phyloP scores from a whole-genome alignment of 2,329 filamentous ascomycete species.

The Purpureocillium takamizusanense region DNA sequence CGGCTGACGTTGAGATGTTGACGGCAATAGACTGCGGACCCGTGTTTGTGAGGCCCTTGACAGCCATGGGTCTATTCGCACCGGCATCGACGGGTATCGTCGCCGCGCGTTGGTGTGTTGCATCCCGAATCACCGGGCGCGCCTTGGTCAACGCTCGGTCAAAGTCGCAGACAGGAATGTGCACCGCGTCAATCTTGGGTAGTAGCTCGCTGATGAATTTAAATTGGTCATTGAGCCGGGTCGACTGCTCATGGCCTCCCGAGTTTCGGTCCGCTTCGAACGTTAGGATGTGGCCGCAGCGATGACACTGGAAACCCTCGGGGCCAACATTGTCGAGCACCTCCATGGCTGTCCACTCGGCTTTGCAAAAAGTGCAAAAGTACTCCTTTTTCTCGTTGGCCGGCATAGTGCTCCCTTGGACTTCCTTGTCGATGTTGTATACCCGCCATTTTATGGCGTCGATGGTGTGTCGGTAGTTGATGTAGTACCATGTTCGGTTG shows the following conservation, averaged over 20 bases:
- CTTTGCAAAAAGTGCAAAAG: constrained; percentile 69
- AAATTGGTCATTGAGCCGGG: constrained; percentile 69
- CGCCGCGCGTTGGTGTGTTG: constrained; percentile 54
- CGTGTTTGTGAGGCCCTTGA: constrained; percentile 58
- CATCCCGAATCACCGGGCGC: constrained; percentile 56
- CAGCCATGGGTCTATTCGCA: constrained; percentile 52
- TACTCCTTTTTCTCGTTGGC: constrained; percentile 87
- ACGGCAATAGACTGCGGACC: constrained; percentile 62
- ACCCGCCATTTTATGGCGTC: constrained; percentile 95
- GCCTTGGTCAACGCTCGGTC: constrained; percentile 57
- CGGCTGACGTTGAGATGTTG: constrained; percentile 57
- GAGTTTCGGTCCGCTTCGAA: constrained; percentile 59
- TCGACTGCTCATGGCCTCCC: constrained; percentile 64
- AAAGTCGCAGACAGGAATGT: constrained; percentile 67
- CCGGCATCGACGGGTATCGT: constrained; percentile 48
- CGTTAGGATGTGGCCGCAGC: constrained; percentile 58
- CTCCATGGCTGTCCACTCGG: constrained; percentile 84
- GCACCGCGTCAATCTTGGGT: constrained; percentile 65
- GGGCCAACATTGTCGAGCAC: constrained; percentile 68
- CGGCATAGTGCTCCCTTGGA: constrained; percentile 74
- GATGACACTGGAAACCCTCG: constrained; percentile 72
- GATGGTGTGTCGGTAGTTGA: constrained; percentile 88
- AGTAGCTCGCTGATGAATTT: constrained; percentile 69
- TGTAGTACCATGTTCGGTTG: constrained; percentile 91
- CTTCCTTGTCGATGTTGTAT: constrained; percentile 77